Base-by-base conservation (phyloP, 2,329 filamentous ascomycete genomes). In the Sporothrix schenckii region DNA sequence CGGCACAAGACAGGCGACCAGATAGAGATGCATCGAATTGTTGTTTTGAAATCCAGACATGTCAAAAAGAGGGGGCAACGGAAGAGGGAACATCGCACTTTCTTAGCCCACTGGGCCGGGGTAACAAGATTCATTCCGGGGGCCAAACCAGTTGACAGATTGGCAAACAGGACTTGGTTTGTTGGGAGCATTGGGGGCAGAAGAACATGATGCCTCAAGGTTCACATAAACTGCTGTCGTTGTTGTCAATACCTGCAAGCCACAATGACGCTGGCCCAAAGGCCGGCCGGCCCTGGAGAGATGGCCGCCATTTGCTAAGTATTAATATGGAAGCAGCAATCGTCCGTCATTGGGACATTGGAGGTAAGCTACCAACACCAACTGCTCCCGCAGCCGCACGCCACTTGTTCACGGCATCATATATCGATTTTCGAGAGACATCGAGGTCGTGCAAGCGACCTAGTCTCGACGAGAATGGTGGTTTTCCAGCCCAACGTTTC, bases 41-140 rank as follows among this genome's bases (percentile, higher is more conserved):
- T 16, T 52, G 21, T 39, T 52, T 52, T 4, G 5, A 52, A 21
- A 52, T 39, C 6, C 27, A 50, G 19, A 52, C 10, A 66, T 9
- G 47, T 34, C 41, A 39, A 44, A 7, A 47, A 16, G 10, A 52
- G 34, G 34, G 34, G 7, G 6, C 34, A n/a, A 34, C 9, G 24
- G 11, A 3, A n/a, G 19, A 50, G 13, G 13, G 34, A 52, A 66
- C 16, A 21, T 7, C 34, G 34, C 34, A 19, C 24, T 14, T 14
- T 41, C 30, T 44, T 39, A 11, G n/a, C 10, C 34, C n/a, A 21
- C 56, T 61, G 56, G n/a, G 56, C 24, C 34, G 56, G 56, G 56
- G 56, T 24, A 61, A 61, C 56, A 11, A 61, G 10, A 39, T 61
- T 61, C 34, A 39, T 44, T 61, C 56, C 56, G n/a, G 56, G 4